Conservation (phyloP, 495 filamentous ascomycete genomes). For the Talaromyces nanjingensis region DNA sequence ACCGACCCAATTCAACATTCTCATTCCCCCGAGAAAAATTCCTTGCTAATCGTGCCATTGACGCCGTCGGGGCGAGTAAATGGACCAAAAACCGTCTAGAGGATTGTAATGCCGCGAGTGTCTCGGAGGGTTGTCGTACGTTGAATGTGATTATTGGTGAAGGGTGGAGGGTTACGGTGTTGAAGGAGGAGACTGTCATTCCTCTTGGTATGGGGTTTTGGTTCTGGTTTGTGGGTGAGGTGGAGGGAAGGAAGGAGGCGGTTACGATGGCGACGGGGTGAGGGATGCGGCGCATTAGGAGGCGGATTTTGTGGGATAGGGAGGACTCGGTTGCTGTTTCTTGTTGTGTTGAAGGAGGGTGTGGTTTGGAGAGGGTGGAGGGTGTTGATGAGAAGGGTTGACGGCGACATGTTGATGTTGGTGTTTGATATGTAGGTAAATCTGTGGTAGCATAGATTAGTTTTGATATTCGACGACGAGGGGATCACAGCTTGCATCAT, state of each 20-base stretch:
- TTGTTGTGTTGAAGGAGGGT: not conserved
- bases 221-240: no score
- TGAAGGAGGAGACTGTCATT: conserved; percentile 82
- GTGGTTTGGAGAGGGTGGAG: not conserved
- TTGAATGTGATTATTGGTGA: conserved; percentile 73
- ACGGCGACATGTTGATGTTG: not conserved
- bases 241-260: conserved; percentile 17
- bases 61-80: conserved; percentile 25
- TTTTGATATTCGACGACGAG: no score
- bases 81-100: conserved; percentile 40
- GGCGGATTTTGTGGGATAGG: conserved; percentile 35
- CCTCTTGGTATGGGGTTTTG: conserved; percentile 36
- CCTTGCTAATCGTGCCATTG: conserved; percentile 30
- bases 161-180: conserved; percentile 61
- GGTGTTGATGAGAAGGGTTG: not conserved
- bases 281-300: conserved; percentile 62
- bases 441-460: not conserved
- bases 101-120: conserved; percentile 51
- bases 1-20: conserved; percentile 29
- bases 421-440: not conserved
- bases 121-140: conserved; percentile 65
- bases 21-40: conserved; percentile 36
- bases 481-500: not conserved
- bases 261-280: conserved; percentile 73
- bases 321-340: not conserved